phyloP scores from a whole-genome alignment of 2,329 filamentous ascomycete species.

The Verticillium tricorpus region DNA sequence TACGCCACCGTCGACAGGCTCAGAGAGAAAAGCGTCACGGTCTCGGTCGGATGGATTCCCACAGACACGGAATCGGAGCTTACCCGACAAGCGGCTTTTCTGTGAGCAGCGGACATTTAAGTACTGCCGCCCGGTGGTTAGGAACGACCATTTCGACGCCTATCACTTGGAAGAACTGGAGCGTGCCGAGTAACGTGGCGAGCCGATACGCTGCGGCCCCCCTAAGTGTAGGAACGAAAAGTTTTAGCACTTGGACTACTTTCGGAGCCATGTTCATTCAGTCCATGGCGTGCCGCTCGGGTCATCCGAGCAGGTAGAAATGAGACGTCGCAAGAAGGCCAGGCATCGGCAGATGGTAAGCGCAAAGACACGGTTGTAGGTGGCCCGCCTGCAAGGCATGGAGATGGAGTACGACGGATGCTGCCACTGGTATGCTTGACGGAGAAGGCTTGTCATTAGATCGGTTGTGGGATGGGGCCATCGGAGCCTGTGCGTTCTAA shows the following conservation, averaged over 20 bases:
- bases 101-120: constrained; percentile 11
- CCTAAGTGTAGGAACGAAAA: constrained; percentile 1
- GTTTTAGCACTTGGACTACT: background rate
- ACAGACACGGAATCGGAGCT: background rate
- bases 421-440: too few relatives aligned
- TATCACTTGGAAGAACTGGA: constrained; percentile 11
- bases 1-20: background rate
- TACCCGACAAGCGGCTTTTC: constrained; percentile 2
- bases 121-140: constrained; percentile 10
- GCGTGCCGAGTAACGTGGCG: background rate
- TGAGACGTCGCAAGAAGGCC: background rate
- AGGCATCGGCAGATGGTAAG: background rate
- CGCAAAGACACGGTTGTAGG: background rate
- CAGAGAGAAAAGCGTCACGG: background rate
- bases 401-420: too few relatives aligned
- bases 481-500: too few relatives aligned
- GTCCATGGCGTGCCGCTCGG: background rate
- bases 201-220: constrained; percentile 1
- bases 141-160: constrained; percentile 18
- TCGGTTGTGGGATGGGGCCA: too few relatives aligned
- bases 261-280: background rate
- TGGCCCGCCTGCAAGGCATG: too few relatives aligned
- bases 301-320: background rate
- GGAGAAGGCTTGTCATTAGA: too few relatives aligned
- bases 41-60: background rate